phyloP scores from a whole-genome alignment of 352 stramenopile species.

The Phytophthora pseudosyringae region DNA sequence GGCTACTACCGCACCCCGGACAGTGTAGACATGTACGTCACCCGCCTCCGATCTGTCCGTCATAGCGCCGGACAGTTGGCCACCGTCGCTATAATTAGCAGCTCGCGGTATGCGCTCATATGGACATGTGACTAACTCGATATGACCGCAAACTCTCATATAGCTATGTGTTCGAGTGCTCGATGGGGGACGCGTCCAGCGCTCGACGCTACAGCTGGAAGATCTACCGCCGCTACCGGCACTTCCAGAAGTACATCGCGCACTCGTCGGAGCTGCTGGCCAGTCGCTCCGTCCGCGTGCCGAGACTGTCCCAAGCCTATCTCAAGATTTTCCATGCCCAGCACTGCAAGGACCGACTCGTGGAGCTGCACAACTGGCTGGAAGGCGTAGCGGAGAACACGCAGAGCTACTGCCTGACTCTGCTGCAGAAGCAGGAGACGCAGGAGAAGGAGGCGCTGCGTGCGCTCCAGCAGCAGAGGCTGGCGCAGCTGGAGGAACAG shows the following conservation, averaged over 20 bases:
- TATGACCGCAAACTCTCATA: constrained; percentile 1
- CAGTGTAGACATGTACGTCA: constrained; percentile 78
- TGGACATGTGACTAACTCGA: constrained; percentile 8
- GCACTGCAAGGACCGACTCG: constrained; percentile 77
- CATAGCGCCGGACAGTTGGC: constrained; percentile 3
- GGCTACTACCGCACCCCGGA: constrained; percentile 86
- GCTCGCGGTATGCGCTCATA: background rate
- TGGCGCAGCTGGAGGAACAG: constrained; percentile 28
- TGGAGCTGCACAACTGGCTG: constrained; percentile 78
- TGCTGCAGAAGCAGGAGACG: constrained; percentile 38
- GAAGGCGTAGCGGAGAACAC: constrained; percentile 71
- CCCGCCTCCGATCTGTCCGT: background rate
- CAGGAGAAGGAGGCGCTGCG: constrained; percentile 25
- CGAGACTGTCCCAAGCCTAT: constrained; percentile 74
- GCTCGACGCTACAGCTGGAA: constrained; percentile 66
- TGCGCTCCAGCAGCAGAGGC: constrained; percentile 32
- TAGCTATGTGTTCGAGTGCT: constrained; percentile 86
- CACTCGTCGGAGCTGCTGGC: constrained; percentile 64
- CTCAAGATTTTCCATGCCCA: constrained; percentile 85
- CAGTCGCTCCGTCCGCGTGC: constrained; percentile 51
- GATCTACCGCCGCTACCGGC: constrained; percentile 85
- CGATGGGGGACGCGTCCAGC: constrained; percentile 39
- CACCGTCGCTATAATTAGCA: constrained; percentile 3
- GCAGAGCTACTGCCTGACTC: constrained; percentile 56
- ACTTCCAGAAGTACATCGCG: constrained; percentile 82